Evolutionary conservation across 2,329 filamentous ascomycete species (phyloP).

Genomic region (Grosmannia penicillata): DNA sequence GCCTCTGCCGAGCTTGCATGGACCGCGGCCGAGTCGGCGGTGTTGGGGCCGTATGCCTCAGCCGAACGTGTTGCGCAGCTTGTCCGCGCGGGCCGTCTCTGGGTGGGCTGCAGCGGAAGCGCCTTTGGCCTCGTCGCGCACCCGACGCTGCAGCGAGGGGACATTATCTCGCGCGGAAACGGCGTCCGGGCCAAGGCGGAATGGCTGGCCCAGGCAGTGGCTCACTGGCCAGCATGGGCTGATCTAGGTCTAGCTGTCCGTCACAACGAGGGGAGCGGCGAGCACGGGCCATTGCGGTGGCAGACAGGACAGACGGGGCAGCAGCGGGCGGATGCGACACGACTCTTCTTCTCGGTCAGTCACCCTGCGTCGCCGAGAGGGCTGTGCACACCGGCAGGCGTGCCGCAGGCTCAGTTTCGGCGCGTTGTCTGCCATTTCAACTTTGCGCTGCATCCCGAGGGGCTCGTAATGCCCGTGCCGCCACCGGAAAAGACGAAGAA

Average conservation of each 20-base stretch:
- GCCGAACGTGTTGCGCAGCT: slow-evolving; percentile 8
- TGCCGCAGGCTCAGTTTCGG: slow-evolving; percentile 8
- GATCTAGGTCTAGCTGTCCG: slow-evolving; percentile 1
- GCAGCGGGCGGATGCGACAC: not conserved
- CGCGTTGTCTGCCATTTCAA: slow-evolving; percentile 7
- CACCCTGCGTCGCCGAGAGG: slow-evolving; percentile 6
- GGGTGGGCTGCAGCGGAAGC: slow-evolving; percentile 6
- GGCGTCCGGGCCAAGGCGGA: not conserved
- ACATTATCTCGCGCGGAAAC: not conserved
- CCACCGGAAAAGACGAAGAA: not conserved
- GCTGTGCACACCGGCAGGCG: slow-evolving; percentile 5
- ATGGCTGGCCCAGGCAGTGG: not conserved
- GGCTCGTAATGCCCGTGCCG: not conserved
- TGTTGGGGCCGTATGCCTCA: slow-evolving; percentile 2
- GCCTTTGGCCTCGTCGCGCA: slow-evolving; percentile 4
- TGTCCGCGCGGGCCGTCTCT: slow-evolving; percentile 8
- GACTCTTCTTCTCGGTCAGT: slow-evolving; percentile 2
- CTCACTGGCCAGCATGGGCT: slow-evolving; percentile 2
- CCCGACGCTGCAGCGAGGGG: slow-evolving; percentile 2
- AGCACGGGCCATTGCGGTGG: too few relatives aligned
- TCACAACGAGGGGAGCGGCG: not conserved
- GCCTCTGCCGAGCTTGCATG: slow-evolving; percentile 8
- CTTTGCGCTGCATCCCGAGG: not conserved
- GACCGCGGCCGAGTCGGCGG: not conserved
- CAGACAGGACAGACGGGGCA: not conserved